phyloP scores from a whole-genome alignment of 345 rosid genomes.

The Fremontodendron californicum region DNA sequence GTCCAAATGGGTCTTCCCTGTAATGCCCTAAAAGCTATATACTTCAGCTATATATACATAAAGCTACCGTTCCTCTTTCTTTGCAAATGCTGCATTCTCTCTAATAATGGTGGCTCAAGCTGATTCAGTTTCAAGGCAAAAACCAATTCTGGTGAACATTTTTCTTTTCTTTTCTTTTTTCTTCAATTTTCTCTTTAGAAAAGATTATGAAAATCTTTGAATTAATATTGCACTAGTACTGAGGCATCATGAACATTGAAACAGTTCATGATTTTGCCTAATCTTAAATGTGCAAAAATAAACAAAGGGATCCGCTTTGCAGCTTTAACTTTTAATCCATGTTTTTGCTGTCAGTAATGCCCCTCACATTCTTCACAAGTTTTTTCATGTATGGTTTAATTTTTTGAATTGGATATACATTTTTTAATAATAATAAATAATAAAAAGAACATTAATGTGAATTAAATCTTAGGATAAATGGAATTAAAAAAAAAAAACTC shows the following conservation, averaged over 20 bases:
- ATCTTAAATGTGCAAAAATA: not conserved
- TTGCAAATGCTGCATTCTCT: not conserved
- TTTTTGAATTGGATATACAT: too few relatives aligned
- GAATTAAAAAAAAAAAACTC: too few relatives aligned
- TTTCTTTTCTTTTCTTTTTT: not conserved
- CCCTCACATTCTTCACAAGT: not conserved
- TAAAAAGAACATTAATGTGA: too few relatives aligned
- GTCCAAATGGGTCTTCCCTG: not conserved
- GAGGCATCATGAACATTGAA: constrained; percentile 4
- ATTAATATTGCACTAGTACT: not conserved
- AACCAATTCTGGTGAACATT: not conserved
- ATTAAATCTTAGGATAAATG: too few relatives aligned
- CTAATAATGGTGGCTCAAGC: not conserved
- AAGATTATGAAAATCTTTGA: too few relatives aligned
- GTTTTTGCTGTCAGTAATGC: constrained; percentile 14
- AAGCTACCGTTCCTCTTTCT: not conserved
- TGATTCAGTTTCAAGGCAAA: not conserved
- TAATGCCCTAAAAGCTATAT: not conserved
- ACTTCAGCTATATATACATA: too few relatives aligned
- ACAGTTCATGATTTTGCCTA: constrained; percentile 12
- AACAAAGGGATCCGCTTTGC: constrained; percentile 22
- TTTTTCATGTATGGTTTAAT: too few relatives aligned
- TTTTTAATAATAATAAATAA: too few relatives aligned
- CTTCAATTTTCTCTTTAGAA: too few relatives aligned
- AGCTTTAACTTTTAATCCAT: not conserved